phyloP scores from a whole-genome alignment of 1,284 basidiomycete species.

The Boletus chippewaensis region DNA sequence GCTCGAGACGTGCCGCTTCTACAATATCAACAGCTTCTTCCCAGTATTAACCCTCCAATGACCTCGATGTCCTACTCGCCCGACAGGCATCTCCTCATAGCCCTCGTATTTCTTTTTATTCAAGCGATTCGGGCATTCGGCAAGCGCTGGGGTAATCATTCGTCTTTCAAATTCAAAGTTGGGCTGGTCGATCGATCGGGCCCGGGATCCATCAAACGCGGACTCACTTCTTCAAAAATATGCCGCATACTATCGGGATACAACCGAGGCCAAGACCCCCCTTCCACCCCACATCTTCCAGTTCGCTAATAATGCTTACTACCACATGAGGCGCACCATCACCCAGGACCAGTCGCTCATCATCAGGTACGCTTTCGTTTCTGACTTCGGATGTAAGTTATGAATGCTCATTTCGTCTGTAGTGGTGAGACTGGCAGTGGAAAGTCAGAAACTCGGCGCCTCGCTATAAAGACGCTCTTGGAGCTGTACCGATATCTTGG shows the following conservation, averaged over 20 bases:
- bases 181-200: too few relatives aligned
- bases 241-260: constrained; percentile 58
- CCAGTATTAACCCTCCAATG: too few relatives aligned
- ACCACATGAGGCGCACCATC: constrained; percentile 76
- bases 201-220: too few relatives aligned
- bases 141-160: too few relatives aligned
- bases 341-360: constrained; percentile 61
- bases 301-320: constrained; percentile 76
- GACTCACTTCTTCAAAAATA: too few relatives aligned
- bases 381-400: neutral
- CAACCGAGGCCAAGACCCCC: constrained; percentile 44
- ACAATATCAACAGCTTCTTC: too few relatives aligned
- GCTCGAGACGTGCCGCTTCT: too few relatives aligned
- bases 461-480: constrained; percentile 87
- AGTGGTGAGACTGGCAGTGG: constrained; percentile 93
- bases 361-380: constrained; percentile 50
- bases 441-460: constrained; percentile 84
- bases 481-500: constrained; percentile 44
- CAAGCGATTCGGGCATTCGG: too few relatives aligned
- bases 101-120: too few relatives aligned
- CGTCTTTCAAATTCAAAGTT: too few relatives aligned
- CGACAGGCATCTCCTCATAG: too few relatives aligned
- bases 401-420: neutral
- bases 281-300: constrained; percentile 37
- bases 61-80: too few relatives aligned